A percentile compares a stretch with the other conserved stretches of the same genome.
Conservation (phyloP, 805 yeast genomes). For the Candida michaelii region DNA sequence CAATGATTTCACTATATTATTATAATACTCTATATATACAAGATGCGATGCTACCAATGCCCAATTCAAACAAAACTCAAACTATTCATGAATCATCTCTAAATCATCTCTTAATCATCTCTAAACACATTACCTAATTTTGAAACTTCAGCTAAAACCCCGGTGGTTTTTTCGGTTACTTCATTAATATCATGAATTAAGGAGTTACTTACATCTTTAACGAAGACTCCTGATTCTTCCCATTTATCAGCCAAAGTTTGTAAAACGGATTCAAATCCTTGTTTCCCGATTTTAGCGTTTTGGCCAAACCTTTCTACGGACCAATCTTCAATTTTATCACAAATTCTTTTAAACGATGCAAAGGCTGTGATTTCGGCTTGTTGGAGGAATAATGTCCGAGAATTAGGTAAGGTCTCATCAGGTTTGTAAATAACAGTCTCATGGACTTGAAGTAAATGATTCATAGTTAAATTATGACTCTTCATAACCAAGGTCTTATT, state of each 20-base stretch:
- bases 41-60: constrained; percentile 5
- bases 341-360: constrained; percentile 64
- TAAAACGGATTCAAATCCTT: constrained; percentile 83
- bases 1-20: too few relatives aligned
- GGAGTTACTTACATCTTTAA: constrained; percentile 27
- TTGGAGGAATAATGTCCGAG: constrained; percentile 68
- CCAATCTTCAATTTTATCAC: constrained; percentile 90
- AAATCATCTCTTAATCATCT: background rate
- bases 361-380: constrained; percentile 88
- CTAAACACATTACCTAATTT: constrained; percentile 14
- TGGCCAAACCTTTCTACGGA: constrained; percentile 83
- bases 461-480: constrained; percentile 84
- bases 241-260: constrained; percentile 46
- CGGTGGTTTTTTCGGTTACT: constrained; percentile 14
- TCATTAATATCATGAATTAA: constrained; percentile 25
- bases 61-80: background rate
- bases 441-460: constrained; percentile 69
- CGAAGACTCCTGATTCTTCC: constrained; percentile 40
- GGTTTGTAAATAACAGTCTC: constrained; percentile 87
- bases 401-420: constrained; percentile 49
- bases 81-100: background rate
- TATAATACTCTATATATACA: background rate
- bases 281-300: constrained; percentile 79
- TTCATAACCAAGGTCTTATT: constrained; percentile 69
- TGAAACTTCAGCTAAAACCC: constrained; percentile 14